These are phyloP conservation scores for Heimioporus punctisporus DNA, from an alignment of 1,284 basidiomycete species.

Conservation along the genomic window DNA sequence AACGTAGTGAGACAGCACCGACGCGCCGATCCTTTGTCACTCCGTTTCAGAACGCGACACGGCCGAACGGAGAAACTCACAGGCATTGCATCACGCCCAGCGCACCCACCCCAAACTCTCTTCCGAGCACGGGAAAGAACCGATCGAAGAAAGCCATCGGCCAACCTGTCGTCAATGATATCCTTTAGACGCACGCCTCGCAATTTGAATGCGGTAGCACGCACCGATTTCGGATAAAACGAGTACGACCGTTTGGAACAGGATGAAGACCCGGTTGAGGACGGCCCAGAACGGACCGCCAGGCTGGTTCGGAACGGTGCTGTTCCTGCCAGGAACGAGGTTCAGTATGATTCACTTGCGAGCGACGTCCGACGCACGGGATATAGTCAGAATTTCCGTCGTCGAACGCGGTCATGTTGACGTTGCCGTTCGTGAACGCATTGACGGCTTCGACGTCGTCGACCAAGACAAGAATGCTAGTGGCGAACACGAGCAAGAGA, in stretches of 20 bases:
- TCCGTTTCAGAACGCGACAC: slow-evolving; percentile 17
- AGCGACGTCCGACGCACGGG: slow-evolving; percentile 49
- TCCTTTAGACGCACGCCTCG: slow-evolving; percentile 19
- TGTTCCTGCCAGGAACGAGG: slow-evolving; percentile 44
- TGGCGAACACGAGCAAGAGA: slow-evolving; percentile 74
- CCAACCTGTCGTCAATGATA: slow-evolving; percentile 58
- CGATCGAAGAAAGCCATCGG: slow-evolving; percentile 72
- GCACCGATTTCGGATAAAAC: slow-evolving; percentile 56
- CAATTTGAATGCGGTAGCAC: background rate
- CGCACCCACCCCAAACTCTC: slow-evolving; percentile 78
- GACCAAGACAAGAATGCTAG: slow-evolving; percentile 80
- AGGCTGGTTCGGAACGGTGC: slow-evolving; percentile 84
- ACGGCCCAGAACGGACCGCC: slow-evolving; percentile 90
- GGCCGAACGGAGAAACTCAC: slow-evolving; percentile 39
- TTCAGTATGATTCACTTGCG: too few species aligned
- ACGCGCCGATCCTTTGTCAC: slow-evolving; percentile 58
- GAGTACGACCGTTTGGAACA: slow-evolving; percentile 76
- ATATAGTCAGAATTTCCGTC: slow-evolving; percentile 70
- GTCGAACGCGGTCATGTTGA: slow-evolving; percentile 30
- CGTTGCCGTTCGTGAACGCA: slow-evolving; percentile 46
- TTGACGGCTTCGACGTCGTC: slow-evolving; percentile 82
- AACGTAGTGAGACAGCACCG: slow-evolving; percentile 82
- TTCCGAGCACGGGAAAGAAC: slow-evolving; percentile 89
- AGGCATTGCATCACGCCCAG: slow-evolving; percentile 84
- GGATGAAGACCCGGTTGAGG: slow-evolving; percentile 79